Evolutionary conservation across 2,329 filamentous ascomycete genomes (phyloP).

Genomic region (Diplodia seriata): DNA sequence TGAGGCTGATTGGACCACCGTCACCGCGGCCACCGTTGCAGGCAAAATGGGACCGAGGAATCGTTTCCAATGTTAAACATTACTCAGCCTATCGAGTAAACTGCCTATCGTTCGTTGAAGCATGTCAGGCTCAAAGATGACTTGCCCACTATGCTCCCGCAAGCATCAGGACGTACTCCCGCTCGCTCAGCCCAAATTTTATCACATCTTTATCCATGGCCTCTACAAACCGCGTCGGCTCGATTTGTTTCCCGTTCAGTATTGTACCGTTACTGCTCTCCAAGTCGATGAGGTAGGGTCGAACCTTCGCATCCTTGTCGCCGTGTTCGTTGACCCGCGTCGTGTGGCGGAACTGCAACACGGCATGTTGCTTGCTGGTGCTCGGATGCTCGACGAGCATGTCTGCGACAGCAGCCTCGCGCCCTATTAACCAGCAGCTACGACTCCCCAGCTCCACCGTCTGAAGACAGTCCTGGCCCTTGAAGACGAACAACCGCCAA

Average conservation of each 20-base stretch:
- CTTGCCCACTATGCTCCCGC: slow-evolving; percentile 45
- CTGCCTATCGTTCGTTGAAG: not conserved
- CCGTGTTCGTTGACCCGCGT: slow-evolving; percentile 87
- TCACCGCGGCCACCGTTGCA: not conserved
- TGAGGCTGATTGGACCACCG: not conserved
- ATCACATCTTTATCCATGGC: slow-evolving; percentile 87
- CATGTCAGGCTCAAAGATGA: not conserved
- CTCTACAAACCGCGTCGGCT: slow-evolving; percentile 82
- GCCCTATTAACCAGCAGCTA: slow-evolving; percentile 90
- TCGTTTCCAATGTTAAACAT: not conserved
- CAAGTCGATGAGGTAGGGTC: slow-evolving; percentile 89
- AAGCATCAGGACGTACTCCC: slow-evolving; percentile 97
- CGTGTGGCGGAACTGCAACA: slow-evolving; percentile 87
- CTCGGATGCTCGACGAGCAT: slow-evolving; percentile 87
- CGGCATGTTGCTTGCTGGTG: slow-evolving; percentile 93
- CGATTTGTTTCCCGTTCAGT: slow-evolving; percentile 77
- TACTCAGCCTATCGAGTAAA: not conserved
- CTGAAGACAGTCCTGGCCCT: slow-evolving; percentile 78
- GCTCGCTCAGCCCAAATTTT: slow-evolving; percentile 83
- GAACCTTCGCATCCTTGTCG: slow-evolving; percentile 73
- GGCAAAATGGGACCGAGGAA: not conserved
- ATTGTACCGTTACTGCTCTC: slow-evolving; percentile 91
- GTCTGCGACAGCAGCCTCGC: slow-evolving; percentile 82
- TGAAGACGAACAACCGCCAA: slow-evolving; percentile 95
- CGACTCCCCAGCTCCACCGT: slow-evolving; percentile 77